phyloP scores from a whole-genome alignment of 2,329 filamentous ascomycete species.

The Ophiostoma ips region DNA sequence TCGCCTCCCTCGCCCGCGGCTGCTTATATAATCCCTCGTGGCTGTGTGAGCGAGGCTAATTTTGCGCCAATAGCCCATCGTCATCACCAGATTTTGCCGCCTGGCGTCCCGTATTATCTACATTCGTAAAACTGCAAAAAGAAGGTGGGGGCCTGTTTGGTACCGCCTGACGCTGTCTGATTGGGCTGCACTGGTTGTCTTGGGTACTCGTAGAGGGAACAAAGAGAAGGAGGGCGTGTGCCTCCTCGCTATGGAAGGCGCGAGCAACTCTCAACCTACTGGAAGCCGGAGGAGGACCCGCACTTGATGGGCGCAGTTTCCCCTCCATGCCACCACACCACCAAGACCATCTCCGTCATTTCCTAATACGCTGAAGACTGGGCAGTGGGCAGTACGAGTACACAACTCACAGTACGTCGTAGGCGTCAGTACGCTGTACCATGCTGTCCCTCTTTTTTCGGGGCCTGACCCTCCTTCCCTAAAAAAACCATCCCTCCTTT shows the following conservation, averaged over 20 bases:
- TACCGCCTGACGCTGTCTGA: not conserved
- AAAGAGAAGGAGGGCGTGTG: not conserved
- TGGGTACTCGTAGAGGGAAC: not conserved
- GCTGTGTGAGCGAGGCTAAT: not conserved
- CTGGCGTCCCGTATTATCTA: not conserved
- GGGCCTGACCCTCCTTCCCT: not conserved
- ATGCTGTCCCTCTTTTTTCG: not conserved
- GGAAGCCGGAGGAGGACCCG: not conserved
- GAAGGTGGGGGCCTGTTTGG: not conserved
- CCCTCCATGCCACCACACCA: conserved; percentile 1
- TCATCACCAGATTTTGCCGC: conserved; percentile 3
- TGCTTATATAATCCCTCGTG: conserved; percentile 4
- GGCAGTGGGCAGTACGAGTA: not conserved
- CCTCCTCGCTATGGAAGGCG: not conserved
- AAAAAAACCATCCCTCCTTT: not conserved
- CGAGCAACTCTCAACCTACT: not conserved
- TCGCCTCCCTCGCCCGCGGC: not conserved
- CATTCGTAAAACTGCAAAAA: not conserved
- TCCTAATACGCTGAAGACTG: not conserved
- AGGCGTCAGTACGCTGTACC: not conserved
- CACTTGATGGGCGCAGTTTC: conserved; percentile 3
- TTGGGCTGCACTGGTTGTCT: not conserved
- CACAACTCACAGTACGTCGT: too few species aligned
- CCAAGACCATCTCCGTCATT: not conserved
- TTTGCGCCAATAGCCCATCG: not conserved